Evolutionary conservation across 2,329 filamentous ascomycete species (phyloP), one percentile per base, ranked within the genome.

Genomic region (Pyrenochaeta sp.): DNA sequence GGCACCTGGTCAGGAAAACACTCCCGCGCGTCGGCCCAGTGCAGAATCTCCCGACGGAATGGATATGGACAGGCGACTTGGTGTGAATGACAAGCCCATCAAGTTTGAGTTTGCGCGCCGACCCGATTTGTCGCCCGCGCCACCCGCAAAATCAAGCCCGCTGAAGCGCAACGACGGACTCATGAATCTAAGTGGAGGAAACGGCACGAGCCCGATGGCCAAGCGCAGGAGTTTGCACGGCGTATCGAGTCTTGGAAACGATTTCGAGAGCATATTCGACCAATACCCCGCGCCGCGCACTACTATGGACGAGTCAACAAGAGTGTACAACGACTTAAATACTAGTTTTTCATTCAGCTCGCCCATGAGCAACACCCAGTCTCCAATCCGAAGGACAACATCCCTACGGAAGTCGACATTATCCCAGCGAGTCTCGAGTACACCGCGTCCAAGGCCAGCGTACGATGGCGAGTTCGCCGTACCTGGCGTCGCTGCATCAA

Each of bases 121-220:
- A 28, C 61, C 67, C 24, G 68, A 71, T 52, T 42, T 69, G 32
- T 71, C 68, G 13, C 68, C 68, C 24, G 82, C 85, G n/a, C 64
- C 68, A 2, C 82, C 86, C 19, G 82, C 86, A 22, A 87, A 88
- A 59, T 88, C 90, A 5, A 97, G 94, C 74, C 93, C 94, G 5
- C 81, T 98, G 67, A 97, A 98, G 84, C 89, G 95, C 68, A 94
- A 90, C 72, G 94, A 98, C 80, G 90, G 91, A 43, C 90, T 90
- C 50, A 94, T 96, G 91, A 92, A 92, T 71, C 81, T 96, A 48
- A 93, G 96, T 70, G 90, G 91, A 63, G 84, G 88, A 28, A 90
- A 85, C 68, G 83, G 91, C 54, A 91, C 91, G 66, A 97, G 91
- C 72, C 94, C 95, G 0, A 91, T 94, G 58, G 91, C 93, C 46